Percentiles rank a stretch among this genome's conserved stretches.
Conservation (phyloP, 352 stramenopile genomes). For the Globisporangium alternatum region DNA sequence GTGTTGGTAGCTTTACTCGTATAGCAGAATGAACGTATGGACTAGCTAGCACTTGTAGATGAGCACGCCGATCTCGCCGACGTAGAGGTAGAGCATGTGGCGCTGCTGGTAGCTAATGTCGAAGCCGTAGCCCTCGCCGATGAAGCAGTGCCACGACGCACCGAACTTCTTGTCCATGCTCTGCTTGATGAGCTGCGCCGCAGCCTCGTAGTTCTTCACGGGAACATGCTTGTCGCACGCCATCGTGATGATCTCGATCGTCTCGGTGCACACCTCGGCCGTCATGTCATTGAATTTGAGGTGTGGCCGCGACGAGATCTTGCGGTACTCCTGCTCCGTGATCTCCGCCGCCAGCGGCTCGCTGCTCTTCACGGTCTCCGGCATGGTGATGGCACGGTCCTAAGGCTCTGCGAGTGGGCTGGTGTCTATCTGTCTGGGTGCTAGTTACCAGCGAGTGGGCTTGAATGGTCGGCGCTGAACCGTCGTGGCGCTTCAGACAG, state of each 20-base stretch:
- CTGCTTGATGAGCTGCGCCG: conserved; percentile 93
- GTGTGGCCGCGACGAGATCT: conserved; percentile 80
- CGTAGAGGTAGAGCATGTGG: conserved; percentile 95
- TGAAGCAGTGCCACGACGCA: conserved; percentile 94
- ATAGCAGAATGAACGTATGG: background rate
- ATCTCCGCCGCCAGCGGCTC: conserved; percentile 40
- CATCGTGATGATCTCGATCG: conserved; percentile 96
- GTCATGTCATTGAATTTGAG: conserved; percentile 90
- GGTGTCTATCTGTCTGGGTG: too few relatives aligned
- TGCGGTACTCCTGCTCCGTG: conserved; percentile 75
- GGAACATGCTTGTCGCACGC: conserved; percentile 94
- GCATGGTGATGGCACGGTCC: conserved; percentile 28
- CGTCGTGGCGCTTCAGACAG: too few relatives aligned
- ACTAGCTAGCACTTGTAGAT: conserved; percentile 91
- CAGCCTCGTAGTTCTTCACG: conserved; percentile 93
- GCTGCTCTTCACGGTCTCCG: conserved; percentile 40
- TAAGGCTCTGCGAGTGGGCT: too few relatives aligned
- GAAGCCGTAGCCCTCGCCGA: conserved; percentile 96
- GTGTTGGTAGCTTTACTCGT: background rate
- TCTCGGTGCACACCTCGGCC: conserved; percentile 92
- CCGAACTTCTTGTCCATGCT: conserved; percentile 98
- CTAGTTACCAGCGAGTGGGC: too few relatives aligned
- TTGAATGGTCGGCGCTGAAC: too few relatives aligned
- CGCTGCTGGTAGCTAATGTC: conserved; percentile 95
- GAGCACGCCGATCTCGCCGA: conserved; percentile 93